Evolutionary conservation across 164 flowering plant species (phyloP).

Genomic region (Vitis rotundifolia): DNA sequence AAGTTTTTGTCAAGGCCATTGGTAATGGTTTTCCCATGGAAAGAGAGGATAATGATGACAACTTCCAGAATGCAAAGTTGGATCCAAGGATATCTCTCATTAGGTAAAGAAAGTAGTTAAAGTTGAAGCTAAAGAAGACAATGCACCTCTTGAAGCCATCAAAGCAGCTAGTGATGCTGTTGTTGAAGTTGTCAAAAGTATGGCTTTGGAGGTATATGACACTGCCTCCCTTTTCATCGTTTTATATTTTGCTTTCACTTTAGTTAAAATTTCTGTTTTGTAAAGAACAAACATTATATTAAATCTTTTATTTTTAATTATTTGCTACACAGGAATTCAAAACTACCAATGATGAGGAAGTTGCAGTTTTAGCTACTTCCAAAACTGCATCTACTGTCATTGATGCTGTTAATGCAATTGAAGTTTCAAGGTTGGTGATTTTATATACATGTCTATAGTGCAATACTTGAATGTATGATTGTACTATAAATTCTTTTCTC

Average conservation of each 20-base stretch:
- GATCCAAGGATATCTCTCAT: slow-evolving; percentile 70
- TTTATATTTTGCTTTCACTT: not conserved
- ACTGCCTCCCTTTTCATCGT: not conserved
- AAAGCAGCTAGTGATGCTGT: slow-evolving; percentile 96
- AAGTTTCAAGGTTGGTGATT: slow-evolving; percentile 66
- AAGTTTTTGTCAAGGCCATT: slow-evolving; percentile 31
- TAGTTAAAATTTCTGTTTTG: not conserved
- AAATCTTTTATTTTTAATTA: not conserved
- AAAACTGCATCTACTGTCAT: slow-evolving; percentile 84
- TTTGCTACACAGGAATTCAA: slow-evolving; percentile 54
- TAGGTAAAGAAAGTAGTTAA: slow-evolving; percentile 74
- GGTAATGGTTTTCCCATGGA: slow-evolving; percentile 42
- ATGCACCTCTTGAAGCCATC: slow-evolving; percentile 81
- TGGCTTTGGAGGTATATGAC: slow-evolving; percentile 76
- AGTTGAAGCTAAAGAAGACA: slow-evolving; percentile 92
- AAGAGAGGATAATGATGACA: slow-evolving; percentile 74
- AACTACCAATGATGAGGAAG: slow-evolving; percentile 68
- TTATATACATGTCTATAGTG: not conserved
- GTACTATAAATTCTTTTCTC: not conserved
- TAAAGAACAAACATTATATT: not conserved
- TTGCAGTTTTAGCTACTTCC: slow-evolving; percentile 88
- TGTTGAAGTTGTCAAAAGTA: slow-evolving; percentile 85
- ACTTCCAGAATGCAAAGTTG: slow-evolving; percentile 71
- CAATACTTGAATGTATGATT: not conserved
- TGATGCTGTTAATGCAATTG: slow-evolving; percentile 82